These are phyloP conservation scores for Haplosporangium sp. DNA, from an alignment of 371 early-diverging fungal species.

Conservation along the genomic window DNA sequence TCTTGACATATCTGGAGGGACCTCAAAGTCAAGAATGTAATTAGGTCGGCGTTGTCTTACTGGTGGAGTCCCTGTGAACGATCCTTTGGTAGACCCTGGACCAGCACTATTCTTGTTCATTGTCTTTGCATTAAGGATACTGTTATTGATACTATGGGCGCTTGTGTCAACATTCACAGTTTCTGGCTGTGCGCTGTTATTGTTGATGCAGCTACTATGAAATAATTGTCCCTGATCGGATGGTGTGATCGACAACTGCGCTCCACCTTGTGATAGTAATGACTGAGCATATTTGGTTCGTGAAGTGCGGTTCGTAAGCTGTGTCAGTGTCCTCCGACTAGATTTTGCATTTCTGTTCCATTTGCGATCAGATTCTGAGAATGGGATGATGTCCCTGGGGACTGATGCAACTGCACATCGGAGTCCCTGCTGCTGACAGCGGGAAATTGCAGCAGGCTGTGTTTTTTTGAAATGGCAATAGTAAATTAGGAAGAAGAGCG, in stretches of 20 bases:
- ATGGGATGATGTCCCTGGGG: slow-evolving; percentile 27
- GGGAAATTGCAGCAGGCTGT: slow-evolving; percentile 35
- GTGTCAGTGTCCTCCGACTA: slow-evolving; percentile 10
- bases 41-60: slow-evolving; percentile 41
- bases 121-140: too few relatives aligned
- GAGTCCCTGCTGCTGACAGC: slow-evolving; percentile 48
- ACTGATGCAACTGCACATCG: slow-evolving; percentile 32
- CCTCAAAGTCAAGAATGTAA: slow-evolving; percentile 49
- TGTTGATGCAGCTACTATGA: background rate
- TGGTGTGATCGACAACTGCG: background rate
- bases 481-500: too few relatives aligned
- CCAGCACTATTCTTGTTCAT: background rate
- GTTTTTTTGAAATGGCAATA: background rate
- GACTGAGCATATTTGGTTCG: slow-evolving; percentile 6
- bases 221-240: background rate
- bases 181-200: slow-evolving; percentile 1
- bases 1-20: slow-evolving; percentile 59
- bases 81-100: slow-evolving; percentile 5
- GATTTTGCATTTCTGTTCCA: background rate
- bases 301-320: background rate
- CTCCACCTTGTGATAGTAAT: background rate
- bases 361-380: slow-evolving; percentile 1
- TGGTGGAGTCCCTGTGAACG: slow-evolving; percentile 14
- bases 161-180: slow-evolving; percentile 12
- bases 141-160: too few relatives aligned